These are phyloP conservation scores for Tetradesmus lagerheimii DNA, from an alignment of 139 green algal genomes.

Conservation along the genomic window DNA sequence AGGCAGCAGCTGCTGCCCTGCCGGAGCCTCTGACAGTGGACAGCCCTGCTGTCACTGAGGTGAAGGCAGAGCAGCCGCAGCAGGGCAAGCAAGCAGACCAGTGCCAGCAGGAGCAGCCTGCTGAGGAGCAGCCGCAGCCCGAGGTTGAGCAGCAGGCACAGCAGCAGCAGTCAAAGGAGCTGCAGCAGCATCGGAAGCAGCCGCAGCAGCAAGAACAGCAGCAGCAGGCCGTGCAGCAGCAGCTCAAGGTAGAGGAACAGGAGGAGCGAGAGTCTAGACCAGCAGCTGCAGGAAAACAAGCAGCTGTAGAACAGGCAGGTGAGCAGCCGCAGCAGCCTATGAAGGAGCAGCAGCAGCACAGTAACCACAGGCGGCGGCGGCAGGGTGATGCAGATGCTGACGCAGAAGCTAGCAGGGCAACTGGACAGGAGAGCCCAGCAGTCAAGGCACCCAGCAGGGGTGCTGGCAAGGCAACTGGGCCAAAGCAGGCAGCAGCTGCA, in stretches of 20 bases:
- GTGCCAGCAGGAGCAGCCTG: neutral
- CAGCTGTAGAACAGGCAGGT: neutral
- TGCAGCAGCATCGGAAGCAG: neutral
- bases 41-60: conserved; percentile 26
- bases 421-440: neutral
- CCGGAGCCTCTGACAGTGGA: conserved; percentile 14
- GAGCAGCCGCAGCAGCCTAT: neutral
- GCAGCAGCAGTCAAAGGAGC: neutral
- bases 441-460: neutral
- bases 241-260: neutral
- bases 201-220: conserved; percentile 11
- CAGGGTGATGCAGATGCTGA: neutral
- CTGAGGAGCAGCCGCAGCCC: neutral
- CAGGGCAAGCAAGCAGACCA: neutral
- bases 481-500: neutral
- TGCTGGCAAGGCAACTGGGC: neutral
- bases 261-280: neutral
- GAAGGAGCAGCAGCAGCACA: neutral
- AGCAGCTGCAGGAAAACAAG: neutral
- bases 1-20: neutral
- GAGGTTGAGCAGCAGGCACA: neutral
- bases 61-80: conserved; percentile 6
- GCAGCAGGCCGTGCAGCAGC: neutral
- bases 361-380: neutral
- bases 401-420: neutral